Evolutionary conservation across 768 basidiomycete genomes (phyloP).

Genomic region (Psilocybe cyanescens): DNA sequence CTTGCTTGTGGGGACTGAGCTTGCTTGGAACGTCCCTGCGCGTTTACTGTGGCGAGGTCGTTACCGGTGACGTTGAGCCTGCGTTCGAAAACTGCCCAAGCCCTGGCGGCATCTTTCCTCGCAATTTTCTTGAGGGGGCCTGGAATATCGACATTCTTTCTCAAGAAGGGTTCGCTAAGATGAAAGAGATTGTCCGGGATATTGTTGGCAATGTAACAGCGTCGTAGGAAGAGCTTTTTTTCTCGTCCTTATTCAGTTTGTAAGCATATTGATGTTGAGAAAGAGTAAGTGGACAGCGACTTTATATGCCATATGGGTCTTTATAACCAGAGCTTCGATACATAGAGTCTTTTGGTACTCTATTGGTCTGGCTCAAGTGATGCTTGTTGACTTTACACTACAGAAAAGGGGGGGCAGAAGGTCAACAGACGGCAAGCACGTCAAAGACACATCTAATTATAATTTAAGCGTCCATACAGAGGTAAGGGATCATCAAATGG

Average conservation of each 20-base stretch:
- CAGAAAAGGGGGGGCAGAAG: not conserved
- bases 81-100: no score
- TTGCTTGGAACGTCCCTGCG: conserved; percentile 37
- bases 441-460: not conserved
- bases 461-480: not conserved
- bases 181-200: conserved; percentile 38
- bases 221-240: conserved; percentile 3
- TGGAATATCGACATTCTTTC: conserved; percentile 40
- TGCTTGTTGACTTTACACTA: not conserved
- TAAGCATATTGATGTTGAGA: no score
- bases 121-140: conserved; percentile 26
- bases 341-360: not conserved
- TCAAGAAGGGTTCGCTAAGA: conserved; percentile 32
- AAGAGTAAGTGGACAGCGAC: no score
- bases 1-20: conserved; percentile 18
- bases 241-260: no score
- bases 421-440: not conserved
- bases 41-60: conserved; percentile 36
- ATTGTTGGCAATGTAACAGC: conserved; percentile 17
- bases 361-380: not conserved
- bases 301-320: no score
- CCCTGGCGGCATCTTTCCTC: no score
- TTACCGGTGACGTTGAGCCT: conserved; percentile 26
- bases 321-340: no score
- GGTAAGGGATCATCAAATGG: no score